Conservation (phyloP, 2,329 filamentous ascomycete species). For the Ophiostoma sp. region DNA sequence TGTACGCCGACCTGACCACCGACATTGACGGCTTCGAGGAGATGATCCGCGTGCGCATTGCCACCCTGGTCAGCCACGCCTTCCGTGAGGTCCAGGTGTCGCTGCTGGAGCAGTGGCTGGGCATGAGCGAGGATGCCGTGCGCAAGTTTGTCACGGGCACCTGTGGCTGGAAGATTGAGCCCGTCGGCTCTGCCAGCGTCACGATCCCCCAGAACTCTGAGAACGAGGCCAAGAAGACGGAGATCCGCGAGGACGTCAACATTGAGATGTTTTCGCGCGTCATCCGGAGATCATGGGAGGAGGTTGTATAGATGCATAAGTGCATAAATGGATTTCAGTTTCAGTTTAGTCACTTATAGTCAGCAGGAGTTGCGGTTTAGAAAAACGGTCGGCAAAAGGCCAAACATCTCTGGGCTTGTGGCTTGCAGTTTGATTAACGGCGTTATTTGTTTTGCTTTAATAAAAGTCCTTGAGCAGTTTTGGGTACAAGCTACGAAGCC, state of each 20-base stretch:
- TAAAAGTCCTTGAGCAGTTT: not conserved
- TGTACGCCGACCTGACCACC: conserved; percentile 91
- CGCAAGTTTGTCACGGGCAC: conserved; percentile 78
- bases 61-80: conserved; percentile 74
- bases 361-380: conserved; percentile 15
- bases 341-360: conserved; percentile 3
- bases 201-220: conserved; percentile 88
- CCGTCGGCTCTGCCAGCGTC: conserved; percentile 52
- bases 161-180: conserved; percentile 77
- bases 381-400: conserved; percentile 17
- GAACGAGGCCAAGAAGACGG: conserved; percentile 92
- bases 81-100: conserved; percentile 66
- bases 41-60: conserved; percentile 82
- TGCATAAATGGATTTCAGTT: not conserved
- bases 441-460: conserved; percentile 17
- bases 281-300: conserved; percentile 80
- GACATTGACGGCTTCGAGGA: conserved; percentile 96
- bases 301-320: conserved; percentile 51
- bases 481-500: too few relatives aligned
- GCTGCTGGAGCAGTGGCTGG: conserved; percentile 70
- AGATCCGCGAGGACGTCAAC: conserved; percentile 92
- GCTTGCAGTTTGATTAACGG: conserved; percentile 18
- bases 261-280: conserved; percentile 80
- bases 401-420: conserved; percentile 10
- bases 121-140: conserved; percentile 60